Evolutionary conservation across 2,329 filamentous ascomycete genomes (phyloP).

Genomic region (Ceratocystis destructans): DNA sequence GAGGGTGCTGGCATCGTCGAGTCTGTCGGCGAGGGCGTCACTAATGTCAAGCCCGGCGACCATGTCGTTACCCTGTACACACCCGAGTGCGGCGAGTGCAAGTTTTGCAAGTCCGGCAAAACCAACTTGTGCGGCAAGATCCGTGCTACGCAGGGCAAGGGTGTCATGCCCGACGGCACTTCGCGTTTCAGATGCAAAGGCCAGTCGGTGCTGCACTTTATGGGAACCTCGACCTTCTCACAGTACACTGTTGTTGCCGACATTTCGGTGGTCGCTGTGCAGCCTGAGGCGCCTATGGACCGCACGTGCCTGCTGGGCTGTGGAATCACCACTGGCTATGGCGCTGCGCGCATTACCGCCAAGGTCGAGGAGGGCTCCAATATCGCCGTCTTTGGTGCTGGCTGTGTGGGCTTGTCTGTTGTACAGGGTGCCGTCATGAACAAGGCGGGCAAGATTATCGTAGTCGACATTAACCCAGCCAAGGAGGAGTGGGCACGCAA

Average conservation of each 20-base stretch:
- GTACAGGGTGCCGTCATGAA: constrained; percentile 86
- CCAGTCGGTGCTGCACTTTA: constrained; percentile 93
- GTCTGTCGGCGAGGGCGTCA: constrained; percentile 88
- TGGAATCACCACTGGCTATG: constrained; percentile 97
- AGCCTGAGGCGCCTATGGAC: constrained; percentile 84
- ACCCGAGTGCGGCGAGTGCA: constrained; percentile 93
- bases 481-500: constrained; percentile 90
- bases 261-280: constrained; percentile 92
- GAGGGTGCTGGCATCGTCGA: constrained; percentile 87
- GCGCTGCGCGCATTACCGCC: constrained; percentile 85
- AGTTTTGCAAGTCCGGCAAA: constrained; percentile 99
- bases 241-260: constrained; percentile 98
- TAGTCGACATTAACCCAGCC: constrained; percentile 61
- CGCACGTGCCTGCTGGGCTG: constrained; percentile 90
- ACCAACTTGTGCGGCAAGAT: constrained; percentile 99
- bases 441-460: constrained; percentile 64
- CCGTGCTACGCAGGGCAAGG: constrained; percentile 85
- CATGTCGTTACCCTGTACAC: constrained; percentile 86
- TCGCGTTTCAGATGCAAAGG: constrained; percentile 89
- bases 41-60: constrained; percentile 84
- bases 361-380: constrained; percentile 81
- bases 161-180: constrained; percentile 95
- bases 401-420: constrained; percentile 88
- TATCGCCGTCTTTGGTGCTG: constrained; percentile 85
- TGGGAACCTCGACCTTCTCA: constrained; percentile 97